phyloP scores from a whole-genome alignment of 73 alveolate genomes.

The Paramecium sexaurelia region DNA sequence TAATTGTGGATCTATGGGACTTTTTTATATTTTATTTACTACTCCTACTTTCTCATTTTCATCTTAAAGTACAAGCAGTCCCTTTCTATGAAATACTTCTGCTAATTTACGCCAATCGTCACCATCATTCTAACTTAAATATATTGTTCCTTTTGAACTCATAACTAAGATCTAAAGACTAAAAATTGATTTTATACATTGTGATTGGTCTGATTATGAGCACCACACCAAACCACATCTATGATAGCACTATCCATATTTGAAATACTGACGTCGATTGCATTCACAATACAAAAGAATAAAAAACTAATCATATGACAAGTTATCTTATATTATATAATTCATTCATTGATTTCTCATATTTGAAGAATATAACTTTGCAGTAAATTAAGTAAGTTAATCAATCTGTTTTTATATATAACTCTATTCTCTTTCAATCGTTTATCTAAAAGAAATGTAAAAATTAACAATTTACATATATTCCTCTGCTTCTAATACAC shows the following conservation, averaged over 20 bases:
- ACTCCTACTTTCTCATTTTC: slow-evolving; percentile 75
- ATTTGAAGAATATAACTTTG: not conserved
- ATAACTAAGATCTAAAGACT: slow-evolving; percentile 69
- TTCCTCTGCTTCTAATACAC: slow-evolving; percentile 52
- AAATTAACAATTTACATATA: not conserved
- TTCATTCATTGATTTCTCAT: slow-evolving; percentile 1
- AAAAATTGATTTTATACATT: not conserved
- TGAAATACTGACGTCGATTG: slow-evolving; percentile 13
- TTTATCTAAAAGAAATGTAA: not conserved
- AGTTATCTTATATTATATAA: slow-evolving; percentile 13
- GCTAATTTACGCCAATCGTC: slow-evolving; percentile 76
- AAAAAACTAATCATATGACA: not conserved
- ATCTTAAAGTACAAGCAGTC: slow-evolving; percentile 42
- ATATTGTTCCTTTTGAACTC: slow-evolving; percentile 76
- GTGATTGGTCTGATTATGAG: not conserved
- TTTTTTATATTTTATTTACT: slow-evolving; percentile 71
- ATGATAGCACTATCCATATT: slow-evolving; percentile 61
- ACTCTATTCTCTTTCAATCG: not conserved
- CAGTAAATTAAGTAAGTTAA: not conserved
- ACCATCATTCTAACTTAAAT: slow-evolving; percentile 83
- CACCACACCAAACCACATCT: slow-evolving; percentile 87
- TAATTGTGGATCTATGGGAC: slow-evolving; percentile 80
- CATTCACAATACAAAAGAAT: not conserved
- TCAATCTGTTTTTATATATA: not conserved
- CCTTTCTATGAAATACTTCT: slow-evolving; percentile 58